Conservation (phyloP, 2,329 filamentous ascomycete species). For the Plenodomus biglobosus region DNA sequence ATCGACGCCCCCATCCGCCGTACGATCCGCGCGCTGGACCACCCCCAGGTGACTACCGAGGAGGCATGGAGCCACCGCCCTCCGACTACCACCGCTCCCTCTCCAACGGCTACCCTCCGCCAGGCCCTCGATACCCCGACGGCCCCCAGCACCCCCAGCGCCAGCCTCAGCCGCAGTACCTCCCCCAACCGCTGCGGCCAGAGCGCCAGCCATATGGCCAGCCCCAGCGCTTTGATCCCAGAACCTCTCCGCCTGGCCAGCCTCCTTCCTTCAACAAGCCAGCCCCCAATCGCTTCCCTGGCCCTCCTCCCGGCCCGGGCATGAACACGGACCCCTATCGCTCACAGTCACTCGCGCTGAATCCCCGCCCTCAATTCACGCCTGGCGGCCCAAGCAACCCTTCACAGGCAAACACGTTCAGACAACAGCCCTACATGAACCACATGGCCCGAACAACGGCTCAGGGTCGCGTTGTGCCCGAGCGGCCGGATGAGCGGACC, state of each 20-base stretch:
- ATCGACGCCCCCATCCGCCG: constrained; percentile 36
- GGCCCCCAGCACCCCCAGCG: constrained; percentile 40
- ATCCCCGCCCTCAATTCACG: constrained; percentile 72
- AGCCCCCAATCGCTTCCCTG: constrained; percentile 58
- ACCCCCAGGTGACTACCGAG: constrained; percentile 31
- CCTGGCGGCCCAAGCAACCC: constrained; percentile 46
- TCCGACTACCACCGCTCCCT: constrained; percentile 35
- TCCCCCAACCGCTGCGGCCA: constrained; percentile 62
- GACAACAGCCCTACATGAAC: constrained; percentile 73
- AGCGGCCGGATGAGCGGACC: constrained; percentile 85
- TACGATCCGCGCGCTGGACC: constrained; percentile 32
- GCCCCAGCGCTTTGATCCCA: constrained; percentile 69
- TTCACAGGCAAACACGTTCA: constrained; percentile 72
- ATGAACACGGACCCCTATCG: constrained; percentile 84
- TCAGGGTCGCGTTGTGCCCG: constrained; percentile 87
- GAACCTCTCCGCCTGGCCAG: constrained; percentile 52
- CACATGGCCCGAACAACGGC: constrained; percentile 78
- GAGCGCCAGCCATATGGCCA: constrained; percentile 71
- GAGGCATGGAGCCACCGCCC: constrained; percentile 25
- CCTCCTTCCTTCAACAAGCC: constrained; percentile 57
- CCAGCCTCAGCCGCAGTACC: constrained; percentile 57
- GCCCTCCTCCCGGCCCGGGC: constrained; percentile 60
- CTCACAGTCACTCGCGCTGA: constrained; percentile 87
- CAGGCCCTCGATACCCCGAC: constrained; percentile 39
- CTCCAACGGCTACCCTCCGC: constrained; percentile 45